Percentiles rank a stretch among this genome's conserved stretches.
phyloP scores from a whole-genome alignment of 2,329 filamentous ascomycete species.

The Colletotrichum orbiculare region DNA sequence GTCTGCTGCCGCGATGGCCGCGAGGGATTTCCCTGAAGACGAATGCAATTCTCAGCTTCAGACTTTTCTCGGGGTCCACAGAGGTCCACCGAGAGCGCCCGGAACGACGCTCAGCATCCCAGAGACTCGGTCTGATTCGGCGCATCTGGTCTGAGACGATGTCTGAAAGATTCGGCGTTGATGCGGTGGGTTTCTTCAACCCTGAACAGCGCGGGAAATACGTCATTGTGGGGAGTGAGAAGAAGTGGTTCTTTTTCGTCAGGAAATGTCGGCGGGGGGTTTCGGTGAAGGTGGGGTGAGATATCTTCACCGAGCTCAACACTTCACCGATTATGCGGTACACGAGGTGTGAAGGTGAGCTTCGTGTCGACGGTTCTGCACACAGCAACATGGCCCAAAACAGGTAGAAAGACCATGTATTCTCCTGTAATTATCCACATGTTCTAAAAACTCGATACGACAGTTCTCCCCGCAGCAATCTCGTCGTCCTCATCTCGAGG shows the following conservation, averaged over 20 bases:
- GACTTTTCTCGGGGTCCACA: slow-evolving; percentile 24
- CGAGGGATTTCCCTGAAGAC: slow-evolving; percentile 15
- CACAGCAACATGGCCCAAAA: too few relatives aligned
- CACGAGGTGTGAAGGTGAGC: not conserved
- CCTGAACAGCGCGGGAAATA: slow-evolving; percentile 12
- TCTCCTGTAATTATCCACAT: not conserved
- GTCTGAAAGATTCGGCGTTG: slow-evolving; percentile 10
- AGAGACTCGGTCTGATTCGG: slow-evolving; percentile 23
- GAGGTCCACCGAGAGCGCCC: slow-evolving; percentile 13
- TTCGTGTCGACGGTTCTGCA: too few relatives aligned
- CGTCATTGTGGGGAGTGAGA: slow-evolving; percentile 31
- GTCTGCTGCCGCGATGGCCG: slow-evolving; percentile 20
- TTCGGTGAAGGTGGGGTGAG: not conserved
- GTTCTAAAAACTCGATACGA: not conserved
- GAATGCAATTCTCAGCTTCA: not conserved
- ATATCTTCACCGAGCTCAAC: slow-evolving; percentile 1
- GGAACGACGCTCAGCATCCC: slow-evolving; percentile 3
- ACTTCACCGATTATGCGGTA: not conserved
- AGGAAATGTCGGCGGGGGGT: slow-evolving; percentile 11
- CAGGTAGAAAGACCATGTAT: not conserved
- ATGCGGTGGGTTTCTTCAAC: slow-evolving; percentile 15
- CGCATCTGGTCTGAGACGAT: slow-evolving; percentile 15
- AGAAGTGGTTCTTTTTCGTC: slow-evolving; percentile 21
- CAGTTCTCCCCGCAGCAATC: not conserved
- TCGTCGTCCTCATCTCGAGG: slow-evolving; percentile 3